Base-by-base conservation (phyloP, 2,329 filamentous ascomycete genomes). In the Aspergillus hortae region DNA sequence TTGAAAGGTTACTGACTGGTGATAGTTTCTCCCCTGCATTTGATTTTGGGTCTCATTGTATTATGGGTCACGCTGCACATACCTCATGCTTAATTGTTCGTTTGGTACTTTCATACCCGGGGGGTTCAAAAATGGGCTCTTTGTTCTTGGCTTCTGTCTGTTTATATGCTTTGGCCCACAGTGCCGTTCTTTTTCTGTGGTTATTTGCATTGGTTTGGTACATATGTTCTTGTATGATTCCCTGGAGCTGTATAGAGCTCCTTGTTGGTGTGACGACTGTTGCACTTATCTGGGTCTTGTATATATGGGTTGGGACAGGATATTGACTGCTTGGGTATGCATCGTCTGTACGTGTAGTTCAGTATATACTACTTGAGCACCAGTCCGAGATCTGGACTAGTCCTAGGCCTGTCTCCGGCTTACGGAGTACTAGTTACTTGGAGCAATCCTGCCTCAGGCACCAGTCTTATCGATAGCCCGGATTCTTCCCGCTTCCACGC, bases 1-100 rank as follows among this genome's bases (percentile, higher is more conserved):
- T n/a, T 7, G 35, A 36, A 35, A 14, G 49, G 19, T 43, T 15
- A 48, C 61, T 62, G 46, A 62, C 48, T 30, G 17, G 41, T 30
- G 14, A 30, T 44, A 76, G 73, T 76, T 77, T 60, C 63, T 77
- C 45, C 74, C 74, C 48, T 75, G 73, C 62, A 77, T 77, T 58
- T 76, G 67, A 73, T 65, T 55, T 35, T 45, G 21, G 51, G 30
- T 46, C 32, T 46, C 43, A 35, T 44, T 49, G 47, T 49, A 49
- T 49, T 38, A 49, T 49, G 47, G 27, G 41, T 38, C 23, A 44
- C 41, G 47, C 41, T 19, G 40, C 5, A 27, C 14, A 33, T 43
- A 42, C 19, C 21, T 46, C 27, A 35, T 51, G 19, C 32, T 32
- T 42, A 42, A 46, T 41, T 23, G 44, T 36, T 23, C 35, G 15